phyloP scores from a whole-genome alignment of 1,139 yeast species.

The Pichia sp. region DNA sequence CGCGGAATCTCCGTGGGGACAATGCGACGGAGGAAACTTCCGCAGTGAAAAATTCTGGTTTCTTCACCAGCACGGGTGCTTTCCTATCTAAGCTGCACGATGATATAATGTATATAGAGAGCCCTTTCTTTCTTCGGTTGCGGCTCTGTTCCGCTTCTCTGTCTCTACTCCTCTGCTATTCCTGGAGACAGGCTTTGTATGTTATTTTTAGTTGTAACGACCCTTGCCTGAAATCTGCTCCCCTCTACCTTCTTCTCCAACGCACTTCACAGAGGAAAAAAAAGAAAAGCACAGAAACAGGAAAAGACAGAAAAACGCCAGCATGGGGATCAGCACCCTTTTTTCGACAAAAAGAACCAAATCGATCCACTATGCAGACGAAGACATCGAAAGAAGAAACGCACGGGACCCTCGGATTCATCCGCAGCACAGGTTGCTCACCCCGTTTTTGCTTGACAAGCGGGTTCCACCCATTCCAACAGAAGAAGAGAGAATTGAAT shows the following conservation, averaged over 20 bases:
- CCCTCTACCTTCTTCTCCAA: background rate
- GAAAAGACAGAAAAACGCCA: background rate
- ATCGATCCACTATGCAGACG: constrained; percentile 11
- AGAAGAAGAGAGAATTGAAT: constrained; percentile 45
- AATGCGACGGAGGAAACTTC: background rate
- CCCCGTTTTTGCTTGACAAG: constrained; percentile 24
- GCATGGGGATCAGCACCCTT: constrained; percentile 6
- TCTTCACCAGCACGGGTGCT: background rate
- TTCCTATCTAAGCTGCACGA: background rate
- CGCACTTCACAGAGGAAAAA: background rate
- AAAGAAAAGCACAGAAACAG: background rate
- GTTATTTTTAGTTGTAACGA: background rate
- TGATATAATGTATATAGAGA: background rate
- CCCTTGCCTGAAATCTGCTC: too few species aligned
- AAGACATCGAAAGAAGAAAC: constrained; percentile 20
- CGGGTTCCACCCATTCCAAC: constrained; percentile 38
- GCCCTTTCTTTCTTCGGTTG: background rate
- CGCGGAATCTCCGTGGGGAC: background rate
- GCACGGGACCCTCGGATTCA: constrained; percentile 16
- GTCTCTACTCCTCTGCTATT: background rate
- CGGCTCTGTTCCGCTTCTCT: background rate
- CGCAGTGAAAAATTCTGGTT: background rate
- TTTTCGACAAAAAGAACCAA: constrained; percentile 9
- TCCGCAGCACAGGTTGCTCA: constrained; percentile 27
- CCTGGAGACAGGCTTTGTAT: background rate